Evolutionary conservation across 1,139 yeast species (phyloP).

Genomic region (Keqinozyma sinolaborantium): DNA sequence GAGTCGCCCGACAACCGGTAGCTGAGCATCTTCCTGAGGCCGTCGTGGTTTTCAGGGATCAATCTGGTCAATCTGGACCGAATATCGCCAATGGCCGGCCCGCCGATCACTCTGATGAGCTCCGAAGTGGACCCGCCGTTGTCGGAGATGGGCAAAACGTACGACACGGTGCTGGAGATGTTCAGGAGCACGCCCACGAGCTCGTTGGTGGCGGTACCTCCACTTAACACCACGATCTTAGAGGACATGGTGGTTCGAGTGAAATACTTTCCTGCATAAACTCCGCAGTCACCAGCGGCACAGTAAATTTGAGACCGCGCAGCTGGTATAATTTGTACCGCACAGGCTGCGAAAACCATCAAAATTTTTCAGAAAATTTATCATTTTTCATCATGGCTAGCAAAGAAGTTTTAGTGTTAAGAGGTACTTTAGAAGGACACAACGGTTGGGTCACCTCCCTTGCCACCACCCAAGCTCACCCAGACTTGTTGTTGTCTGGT

Average conservation of each 20-base stretch:
- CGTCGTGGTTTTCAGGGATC: conserved; percentile 48
- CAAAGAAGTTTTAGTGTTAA: conserved; percentile 96
- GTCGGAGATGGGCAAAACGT: conserved; percentile 81
- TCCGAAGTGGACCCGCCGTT: conserved; percentile 96
- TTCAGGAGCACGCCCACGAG: conserved; percentile 47
- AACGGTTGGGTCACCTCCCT: conserved; percentile 94
- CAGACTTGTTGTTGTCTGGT: conserved; percentile 96
- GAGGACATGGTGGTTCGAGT: conserved; percentile 1
- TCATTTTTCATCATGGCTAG: conserved; percentile 46
- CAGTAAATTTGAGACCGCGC: conserved; percentile 12
- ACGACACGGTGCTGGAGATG: conserved; percentile 45
- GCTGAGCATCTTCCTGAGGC: conserved; percentile 49
- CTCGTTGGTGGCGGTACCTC: conserved; percentile 76
- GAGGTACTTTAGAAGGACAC: conserved; percentile 97
- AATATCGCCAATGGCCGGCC: conserved; percentile 93
- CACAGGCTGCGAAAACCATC: conserved; percentile 7
- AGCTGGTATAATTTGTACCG: conserved; percentile 9
- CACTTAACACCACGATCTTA: conserved; percentile 52
- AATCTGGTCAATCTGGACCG: conserved; percentile 77
- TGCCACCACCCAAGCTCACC: conserved; percentile 98
- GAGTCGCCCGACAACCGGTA: conserved; percentile 58
- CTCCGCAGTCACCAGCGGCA: conserved; percentile 9
- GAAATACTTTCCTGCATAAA: conserved; percentile 1
- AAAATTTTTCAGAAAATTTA: conserved; percentile 12
- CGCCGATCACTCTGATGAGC: conserved; percentile 83